Evolutionary conservation across 495 filamentous ascomycete genomes (phyloP), one percentile per base, ranked within the genome.

Genomic region (Aspergillus conjunctus): DNA sequence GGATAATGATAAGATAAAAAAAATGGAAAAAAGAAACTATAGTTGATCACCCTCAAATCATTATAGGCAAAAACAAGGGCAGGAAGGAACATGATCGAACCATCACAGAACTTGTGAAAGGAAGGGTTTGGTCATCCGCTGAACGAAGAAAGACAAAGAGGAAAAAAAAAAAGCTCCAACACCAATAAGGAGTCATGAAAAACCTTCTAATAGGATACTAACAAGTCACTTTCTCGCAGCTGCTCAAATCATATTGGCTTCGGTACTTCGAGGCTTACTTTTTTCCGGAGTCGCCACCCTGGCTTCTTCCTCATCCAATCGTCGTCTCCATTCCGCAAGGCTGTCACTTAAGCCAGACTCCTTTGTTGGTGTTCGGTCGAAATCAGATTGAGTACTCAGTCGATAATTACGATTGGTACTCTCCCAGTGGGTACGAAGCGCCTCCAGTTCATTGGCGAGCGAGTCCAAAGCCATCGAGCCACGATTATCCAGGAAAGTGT

Each of bases 331-430:
- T 67, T 88, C 87, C 6, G 88, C 86, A 44, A 92, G 67, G 67
- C 85, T 89, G 66, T 85, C 85, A 60, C 84, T 90, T 69, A 92
- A 75, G 15, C 72, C 69, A 4, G 76, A 76, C 46, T 81, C 82
- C 62, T 79, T 84, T 52, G 81, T 85, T 12, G 81, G 75, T 22
- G 83, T 84, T 21, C 83, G 79, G 61, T 97, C 93, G 61, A 94
- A 89, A 68, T 97, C 93, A 67, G 96, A 93, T 62, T 79, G 74
- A 51, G 87, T 93, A 71, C 90, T 93, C 46, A 96, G 78, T 15
- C 93, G 87, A 70, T 97, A 97, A 63, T 89, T 93, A 73, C 93
- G 93, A 75, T 93, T 97, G 43, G 92, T 97, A 48, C 88, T 88
- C 73, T 98, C 93, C 93, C 95, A 98, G 60, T 96, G 94, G 33